Base-by-base conservation (phyloP, 164 flowering plant species). In the Amborella trichopoda region DNA sequence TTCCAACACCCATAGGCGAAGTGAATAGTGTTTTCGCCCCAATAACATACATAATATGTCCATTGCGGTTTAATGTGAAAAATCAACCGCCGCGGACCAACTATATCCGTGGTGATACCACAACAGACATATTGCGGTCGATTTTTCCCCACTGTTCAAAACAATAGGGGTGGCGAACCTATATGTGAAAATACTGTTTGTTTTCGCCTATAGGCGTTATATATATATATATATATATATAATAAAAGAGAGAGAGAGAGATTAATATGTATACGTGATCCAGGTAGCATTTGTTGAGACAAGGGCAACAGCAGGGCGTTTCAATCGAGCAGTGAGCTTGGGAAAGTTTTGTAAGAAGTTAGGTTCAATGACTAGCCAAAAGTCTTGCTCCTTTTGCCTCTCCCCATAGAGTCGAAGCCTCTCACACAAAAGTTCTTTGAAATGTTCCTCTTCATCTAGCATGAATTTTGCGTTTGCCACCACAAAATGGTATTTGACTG, bases 401-500 rank as follows among this genome's bases (percentile, higher is more conserved):
- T 91, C 99, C 17, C 63, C 69, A 57, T 34, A 91, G 32, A 14
- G 5, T 5, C 95, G 75, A 27, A 70, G 79, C 51, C 95, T 61
- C 76, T 91, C 99, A 38, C 46, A 65, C 68, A 91, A 30, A 1
- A 43, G 83, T 76, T 91, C 99, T 64, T 80, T 40, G 65, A 91
- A 87, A 55, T 91, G 99, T 68, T 87, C 99, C 63, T 87, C 99
- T 45, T 91, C 95, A 46, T 91, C 96, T 60, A 91, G 66, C 99
- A 91, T 84, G 75, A 87, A 87, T 45, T 80, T 87, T 4, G 99
- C 99, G 64, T 91, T 91, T 4, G 96, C 99, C 38, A 87, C 88
- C 23, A 87, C 56, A 63, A 91, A 91, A 50, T 78, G 70, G 25
- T 87, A 91, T 48, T 61, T 91, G 41, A 54, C 69, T 26, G 52